Evolutionary conservation across 345 rosid species (phyloP).

Genomic region (Raphanus sativus): DNA sequence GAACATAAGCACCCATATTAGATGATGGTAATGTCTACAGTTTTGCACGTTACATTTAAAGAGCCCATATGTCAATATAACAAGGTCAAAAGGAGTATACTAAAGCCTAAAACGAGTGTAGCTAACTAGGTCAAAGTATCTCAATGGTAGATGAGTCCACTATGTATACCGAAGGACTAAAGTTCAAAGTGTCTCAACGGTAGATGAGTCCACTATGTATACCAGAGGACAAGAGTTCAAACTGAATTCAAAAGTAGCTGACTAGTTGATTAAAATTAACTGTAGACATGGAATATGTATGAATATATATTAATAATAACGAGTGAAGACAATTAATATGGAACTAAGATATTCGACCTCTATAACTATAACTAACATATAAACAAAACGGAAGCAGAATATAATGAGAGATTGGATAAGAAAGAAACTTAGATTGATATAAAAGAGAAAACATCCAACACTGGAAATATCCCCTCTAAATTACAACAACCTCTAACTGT

Average conservation of each 20-base stretch:
- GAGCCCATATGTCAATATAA: neutral
- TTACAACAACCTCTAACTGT: slow-evolving; percentile 18
- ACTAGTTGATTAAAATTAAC: neutral
- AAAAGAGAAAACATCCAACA: neutral
- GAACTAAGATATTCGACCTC: neutral
- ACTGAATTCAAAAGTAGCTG: neutral
- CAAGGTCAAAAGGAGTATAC: neutral
- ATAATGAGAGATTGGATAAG: neutral
- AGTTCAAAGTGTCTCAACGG: neutral
- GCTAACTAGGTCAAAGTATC: neutral
- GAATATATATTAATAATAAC: neutral
- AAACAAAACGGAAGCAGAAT: neutral
- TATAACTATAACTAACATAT: neutral
- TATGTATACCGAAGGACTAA: neutral
- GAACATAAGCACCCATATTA: neutral
- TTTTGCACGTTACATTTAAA: neutral
- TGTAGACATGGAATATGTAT: neutral
- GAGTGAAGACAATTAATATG: neutral
- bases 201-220: neutral
- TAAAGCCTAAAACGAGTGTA: neutral
- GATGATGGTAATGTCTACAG: neutral
- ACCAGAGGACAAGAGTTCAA: neutral
- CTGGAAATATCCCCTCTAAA: slow-evolving; percentile 14
- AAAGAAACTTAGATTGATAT: neutral
- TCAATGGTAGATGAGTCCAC: neutral